Evolutionary conservation across 2,329 filamentous ascomycete genomes (phyloP).

Genomic region (Ustilaginoidea virens): DNA sequence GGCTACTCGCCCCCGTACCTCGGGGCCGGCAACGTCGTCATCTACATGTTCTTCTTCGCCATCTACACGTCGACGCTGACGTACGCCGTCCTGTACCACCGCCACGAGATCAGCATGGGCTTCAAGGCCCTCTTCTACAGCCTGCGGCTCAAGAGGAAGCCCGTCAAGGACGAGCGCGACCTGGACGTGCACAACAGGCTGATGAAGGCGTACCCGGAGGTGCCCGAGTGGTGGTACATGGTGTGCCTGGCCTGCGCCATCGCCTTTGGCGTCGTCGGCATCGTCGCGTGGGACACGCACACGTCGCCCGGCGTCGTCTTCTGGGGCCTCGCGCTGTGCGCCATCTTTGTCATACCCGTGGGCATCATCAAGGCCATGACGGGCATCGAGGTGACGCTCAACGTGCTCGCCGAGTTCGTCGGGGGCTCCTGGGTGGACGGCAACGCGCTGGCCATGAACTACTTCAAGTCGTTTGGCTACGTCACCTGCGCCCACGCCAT

Average conservation of each 20-base stretch:
- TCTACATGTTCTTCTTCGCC: slow-evolving; percentile 41
- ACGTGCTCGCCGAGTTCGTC: slow-evolving; percentile 37
- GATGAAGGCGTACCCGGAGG: slow-evolving; percentile 30
- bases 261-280: slow-evolving; percentile 28
- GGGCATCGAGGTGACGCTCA: slow-evolving; percentile 33
- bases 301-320: slow-evolving; percentile 35
- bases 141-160: slow-evolving; percentile 24
- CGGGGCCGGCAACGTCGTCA: slow-evolving; percentile 29
- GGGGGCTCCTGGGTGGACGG: slow-evolving; percentile 34
- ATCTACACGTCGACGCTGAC: slow-evolving; percentile 36
- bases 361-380: slow-evolving; percentile 39
- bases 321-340: slow-evolving; percentile 31
- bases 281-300: slow-evolving; percentile 32
- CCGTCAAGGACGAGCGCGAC: slow-evolving; percentile 18
- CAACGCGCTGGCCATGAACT: slow-evolving; percentile 37
- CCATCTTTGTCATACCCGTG: slow-evolving; percentile 35
- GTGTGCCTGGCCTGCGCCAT: slow-evolving; percentile 26
- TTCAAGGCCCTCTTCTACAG: slow-evolving; percentile 31
- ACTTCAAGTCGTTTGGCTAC: slow-evolving; percentile 37
- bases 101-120: slow-evolving; percentile 32
- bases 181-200: slow-evolving; percentile 33
- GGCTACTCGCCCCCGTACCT: slow-evolving; percentile 37
- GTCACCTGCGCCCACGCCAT: slow-evolving; percentile 35
- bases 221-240: slow-evolving; percentile 40
- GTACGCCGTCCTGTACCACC: slow-evolving; percentile 35